A percentile compares a stretch with the other conserved stretches of the same genome.
phyloP scores from a whole-genome alignment of 805 yeast species.

The Cyberlindnera samutprakarnensis region DNA sequence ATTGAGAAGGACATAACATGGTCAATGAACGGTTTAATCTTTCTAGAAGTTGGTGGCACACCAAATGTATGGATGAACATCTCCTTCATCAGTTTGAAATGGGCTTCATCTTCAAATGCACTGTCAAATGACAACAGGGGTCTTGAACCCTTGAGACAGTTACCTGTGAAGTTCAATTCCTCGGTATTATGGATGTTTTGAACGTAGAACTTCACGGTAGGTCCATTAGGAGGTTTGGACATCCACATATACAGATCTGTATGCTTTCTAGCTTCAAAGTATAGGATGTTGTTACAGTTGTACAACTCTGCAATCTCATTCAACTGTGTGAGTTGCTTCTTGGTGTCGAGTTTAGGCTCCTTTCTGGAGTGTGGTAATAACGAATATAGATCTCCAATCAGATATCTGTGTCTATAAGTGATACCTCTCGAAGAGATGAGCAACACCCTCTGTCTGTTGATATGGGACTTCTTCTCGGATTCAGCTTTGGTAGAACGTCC shows the following conservation, averaged over 20 bases:
- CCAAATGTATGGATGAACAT: constrained; percentile 79
- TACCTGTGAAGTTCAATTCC: constrained; percentile 94
- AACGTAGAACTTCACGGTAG: constrained; percentile 86
- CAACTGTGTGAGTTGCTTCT: constrained; percentile 78
- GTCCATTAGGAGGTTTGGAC: constrained; percentile 96
- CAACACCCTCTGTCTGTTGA: constrained; percentile 83
- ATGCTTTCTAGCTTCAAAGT: constrained; percentile 94
- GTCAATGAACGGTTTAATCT: constrained; percentile 89
- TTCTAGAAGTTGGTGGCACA: constrained; percentile 91
- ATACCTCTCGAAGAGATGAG: constrained; percentile 92
- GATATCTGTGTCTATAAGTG: constrained; percentile 90
- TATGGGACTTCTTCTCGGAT: constrained; percentile 43
- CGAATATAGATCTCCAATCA: constrained; percentile 70
- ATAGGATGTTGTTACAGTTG: constrained; percentile 92
- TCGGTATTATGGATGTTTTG: constrained; percentile 95
- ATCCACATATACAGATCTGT: constrained; percentile 92
- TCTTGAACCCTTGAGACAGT: constrained; percentile 91
- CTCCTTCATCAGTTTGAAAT: constrained; percentile 73
- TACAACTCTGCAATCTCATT: constrained; percentile 95
- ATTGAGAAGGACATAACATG: constrained; percentile 91
- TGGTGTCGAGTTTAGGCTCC: constrained; percentile 92
- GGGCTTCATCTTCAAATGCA: constrained; percentile 63
- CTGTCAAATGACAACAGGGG: constrained; percentile 87
- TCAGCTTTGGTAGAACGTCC: constrained; percentile 31
- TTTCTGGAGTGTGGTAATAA: constrained; percentile 92